Evolutionary conservation across 805 yeast species (phyloP), one percentile per base, ranked within the genome.

Genomic region (Helenozyma rhizophorensis): DNA sequence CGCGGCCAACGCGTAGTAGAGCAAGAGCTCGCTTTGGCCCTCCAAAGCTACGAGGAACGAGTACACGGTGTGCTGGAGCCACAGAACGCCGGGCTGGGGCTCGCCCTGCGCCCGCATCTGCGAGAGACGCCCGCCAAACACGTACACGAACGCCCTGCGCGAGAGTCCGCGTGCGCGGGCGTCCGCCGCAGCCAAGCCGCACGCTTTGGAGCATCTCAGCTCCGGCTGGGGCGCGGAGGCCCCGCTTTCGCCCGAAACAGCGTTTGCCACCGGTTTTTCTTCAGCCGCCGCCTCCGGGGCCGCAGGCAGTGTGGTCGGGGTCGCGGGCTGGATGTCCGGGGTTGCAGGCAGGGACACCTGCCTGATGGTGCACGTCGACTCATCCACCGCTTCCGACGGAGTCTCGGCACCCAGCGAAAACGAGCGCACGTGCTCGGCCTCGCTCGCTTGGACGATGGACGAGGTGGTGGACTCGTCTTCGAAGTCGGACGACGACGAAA

Each of bases 401-500:
- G 19, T 8, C 5, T 5, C 7, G 7, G 19, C 7, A n/a, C n/a
- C n/a, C n/a, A n/a, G n/a, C n/a, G n/a, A n/a, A n/a, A n/a, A n/a
- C n/a, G n/a, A n/a, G n/a, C n/a, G n/a, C n/a, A n/a, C n/a, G 19
- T 17, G 5, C 19, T 17, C 19, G 19, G 19, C 19, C 7, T 17
- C 19, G 8, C 19, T 17, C 11, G 4, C 9, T 14, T n/a, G 28
- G 28, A 17, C 12, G n/a, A 28, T 11, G 15, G 48, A 39, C 17
- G 34, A 27, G 23, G 37, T 41, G 14, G 56, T 45, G 22, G 58
- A 44, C 23, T 50, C 55, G 10, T 61, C 68, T 22, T 60, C 64
- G 25, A 58, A 35, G 26, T 66, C 72, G 1, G 70, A 64, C 23
- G 58, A 56, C 9, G 70, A 65, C 7, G 68, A 62, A 14, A 66